Conservation (phyloP, 1,284 basidiomycete species). For the Cutaneotrichosporon arboriforme region DNA sequence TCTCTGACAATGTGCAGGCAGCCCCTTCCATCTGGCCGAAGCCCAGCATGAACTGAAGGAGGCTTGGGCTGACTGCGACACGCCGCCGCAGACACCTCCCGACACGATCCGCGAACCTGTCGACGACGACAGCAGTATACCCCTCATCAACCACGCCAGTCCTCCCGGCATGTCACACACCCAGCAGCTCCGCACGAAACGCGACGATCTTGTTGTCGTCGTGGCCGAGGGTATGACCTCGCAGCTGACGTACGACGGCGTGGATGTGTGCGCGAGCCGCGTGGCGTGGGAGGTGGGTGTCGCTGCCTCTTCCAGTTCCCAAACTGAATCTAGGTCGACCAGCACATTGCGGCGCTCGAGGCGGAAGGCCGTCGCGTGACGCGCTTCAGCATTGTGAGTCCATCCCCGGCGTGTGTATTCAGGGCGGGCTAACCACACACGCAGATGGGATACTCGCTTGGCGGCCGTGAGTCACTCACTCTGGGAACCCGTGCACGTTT, state of each 20-base stretch:
- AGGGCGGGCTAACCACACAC: background rate
- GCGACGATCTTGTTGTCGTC: slow-evolving; percentile 35
- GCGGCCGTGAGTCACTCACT: slow-evolving; percentile 34
- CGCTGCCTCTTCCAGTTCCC: background rate
- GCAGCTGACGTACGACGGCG: slow-evolving; percentile 43
- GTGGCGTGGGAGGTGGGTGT: slow-evolving; percentile 40
- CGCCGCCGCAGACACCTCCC: background rate
- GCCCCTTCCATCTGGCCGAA: slow-evolving; percentile 34
- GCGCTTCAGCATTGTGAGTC: slow-evolving; percentile 39
- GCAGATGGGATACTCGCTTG: slow-evolving; percentile 44
- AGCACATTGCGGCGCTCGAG: slow-evolving; percentile 32
- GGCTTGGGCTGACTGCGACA: slow-evolving; percentile 15
- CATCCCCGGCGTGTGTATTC: no score
- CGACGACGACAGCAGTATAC: background rate
- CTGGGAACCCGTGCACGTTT: no score
- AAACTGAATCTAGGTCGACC: slow-evolving; percentile 30
- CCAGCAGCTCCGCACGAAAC: background rate
- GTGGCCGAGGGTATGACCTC: slow-evolving; percentile 42
- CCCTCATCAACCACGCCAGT: background rate
- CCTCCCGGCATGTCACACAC: background rate
- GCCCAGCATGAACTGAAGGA: slow-evolving; percentile 34
- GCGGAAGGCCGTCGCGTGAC: slow-evolving; percentile 26
- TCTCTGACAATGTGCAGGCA: slow-evolving; percentile 20
- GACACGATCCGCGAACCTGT: background rate
- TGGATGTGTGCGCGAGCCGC: slow-evolving; percentile 45